Conservation (phyloP, 305 asterid species). For the Coffea humblotiana region DNA sequence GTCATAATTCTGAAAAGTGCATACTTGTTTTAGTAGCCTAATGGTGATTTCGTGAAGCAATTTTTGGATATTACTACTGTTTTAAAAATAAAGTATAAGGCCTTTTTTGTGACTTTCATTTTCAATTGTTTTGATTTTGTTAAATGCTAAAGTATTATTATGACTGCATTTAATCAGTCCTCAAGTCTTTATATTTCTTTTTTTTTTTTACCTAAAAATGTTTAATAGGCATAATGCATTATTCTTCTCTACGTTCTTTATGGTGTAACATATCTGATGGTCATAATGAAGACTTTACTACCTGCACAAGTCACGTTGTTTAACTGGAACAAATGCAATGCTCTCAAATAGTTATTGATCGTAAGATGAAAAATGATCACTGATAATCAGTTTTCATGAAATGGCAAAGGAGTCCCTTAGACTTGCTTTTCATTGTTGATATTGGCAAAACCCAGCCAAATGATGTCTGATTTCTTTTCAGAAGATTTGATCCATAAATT, state of each 20-base stretch:
- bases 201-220: background rate
- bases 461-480: constrained; percentile 6
- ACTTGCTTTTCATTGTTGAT: background rate
- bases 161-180: background rate
- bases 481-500: background rate
- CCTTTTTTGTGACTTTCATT: background rate
- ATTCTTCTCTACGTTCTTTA: too few relatives aligned
- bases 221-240: background rate
- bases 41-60: background rate
- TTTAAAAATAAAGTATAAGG: background rate
- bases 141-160: too few relatives aligned
- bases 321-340: too few relatives aligned
- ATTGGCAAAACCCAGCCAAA: constrained; percentile 10
- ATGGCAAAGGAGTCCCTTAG: background rate
- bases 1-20: background rate
- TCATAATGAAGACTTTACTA: too few relatives aligned
- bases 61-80: too few relatives aligned
- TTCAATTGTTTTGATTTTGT: background rate
- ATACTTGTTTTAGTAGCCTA: background rate
- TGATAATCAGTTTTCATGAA: too few relatives aligned
- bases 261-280: too few relatives aligned
- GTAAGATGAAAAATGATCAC: too few relatives aligned
- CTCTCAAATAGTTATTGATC: too few relatives aligned
- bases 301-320: too few relatives aligned
- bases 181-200: background rate